A percentile compares a stretch with the other conserved stretches of the same genome.
Conservation (phyloP, 2,329 filamentous ascomycete species). For the Aspergillus udagawae region DNA sequence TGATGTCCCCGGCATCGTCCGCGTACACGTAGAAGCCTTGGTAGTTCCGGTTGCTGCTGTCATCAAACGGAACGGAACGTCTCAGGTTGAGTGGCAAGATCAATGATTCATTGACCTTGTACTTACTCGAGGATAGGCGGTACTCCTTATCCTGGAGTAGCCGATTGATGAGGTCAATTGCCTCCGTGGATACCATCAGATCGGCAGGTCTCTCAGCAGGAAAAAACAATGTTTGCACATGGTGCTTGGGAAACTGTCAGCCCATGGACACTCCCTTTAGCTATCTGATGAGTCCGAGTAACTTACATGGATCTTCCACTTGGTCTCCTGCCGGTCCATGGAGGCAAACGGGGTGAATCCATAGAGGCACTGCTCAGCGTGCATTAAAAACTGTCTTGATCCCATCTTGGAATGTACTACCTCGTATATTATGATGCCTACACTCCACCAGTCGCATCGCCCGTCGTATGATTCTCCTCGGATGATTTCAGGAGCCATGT, state of each 20-base stretch:
- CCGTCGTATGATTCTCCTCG: conserved; percentile 80
- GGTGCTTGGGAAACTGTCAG: conserved; percentile 53
- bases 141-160: conserved; percentile 70
- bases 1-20: conserved; percentile 85
- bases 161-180: conserved; percentile 70
- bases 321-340: conserved; percentile 77
- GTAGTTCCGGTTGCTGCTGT: conserved; percentile 36
- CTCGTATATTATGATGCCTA: conserved; percentile 90
- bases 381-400: conserved; percentile 1
- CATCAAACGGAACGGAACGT: conserved; percentile 29
- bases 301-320: conserved; percentile 74
- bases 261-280: neutral
- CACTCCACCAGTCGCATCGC: conserved; percentile 94
- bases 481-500: conserved; percentile 96
- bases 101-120: conserved; percentile 61
- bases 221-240: conserved; percentile 67
- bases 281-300: neutral
- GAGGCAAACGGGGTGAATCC: conserved; percentile 86
- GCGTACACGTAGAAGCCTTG: conserved; percentile 67
- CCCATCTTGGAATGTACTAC: conserved; percentile 29
- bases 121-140: conserved; percentile 72
- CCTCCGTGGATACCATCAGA: conserved; percentile 61
- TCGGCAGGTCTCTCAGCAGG: conserved; percentile 54
- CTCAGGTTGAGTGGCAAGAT: conserved; percentile 27
- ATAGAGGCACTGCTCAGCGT: conserved; percentile 65